A percentile compares a stretch with the other conserved stretches of the same genome.
Evolutionary conservation across 495 filamentous ascomycete genomes (phyloP).

Genomic region (Aspergillus conjunctus): DNA sequence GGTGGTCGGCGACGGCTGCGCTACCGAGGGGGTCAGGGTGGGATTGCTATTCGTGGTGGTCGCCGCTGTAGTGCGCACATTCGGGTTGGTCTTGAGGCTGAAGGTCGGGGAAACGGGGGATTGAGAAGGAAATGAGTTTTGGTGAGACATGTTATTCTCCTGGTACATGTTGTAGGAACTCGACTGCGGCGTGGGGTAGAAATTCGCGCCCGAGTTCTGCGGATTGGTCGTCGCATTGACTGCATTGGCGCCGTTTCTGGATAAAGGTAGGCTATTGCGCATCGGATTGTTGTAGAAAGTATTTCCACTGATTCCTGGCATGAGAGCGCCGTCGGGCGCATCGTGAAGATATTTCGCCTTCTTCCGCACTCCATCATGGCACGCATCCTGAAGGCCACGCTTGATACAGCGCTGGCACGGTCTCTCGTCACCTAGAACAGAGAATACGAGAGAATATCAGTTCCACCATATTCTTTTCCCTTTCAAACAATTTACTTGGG

Average conservation of each 20-base stretch:
- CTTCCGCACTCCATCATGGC: constrained; percentile 94
- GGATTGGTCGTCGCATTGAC: constrained; percentile 26
- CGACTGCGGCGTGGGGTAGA: constrained; percentile 42
- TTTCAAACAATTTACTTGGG: background rate
- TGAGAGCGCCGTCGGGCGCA: constrained; percentile 76
- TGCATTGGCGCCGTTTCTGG: constrained; percentile 37
- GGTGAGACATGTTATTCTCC: constrained; percentile 39
- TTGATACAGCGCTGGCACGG: constrained; percentile 95
- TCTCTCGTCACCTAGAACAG: constrained; percentile 72
- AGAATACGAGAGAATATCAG: constrained; percentile 4
- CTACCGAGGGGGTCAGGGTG: constrained; percentile 35
- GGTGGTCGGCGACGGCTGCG: constrained; percentile 36
- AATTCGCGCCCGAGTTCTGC: constrained; percentile 33
- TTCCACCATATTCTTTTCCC: background rate
- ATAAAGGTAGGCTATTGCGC: constrained; percentile 34
- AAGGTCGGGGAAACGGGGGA: constrained; percentile 72
- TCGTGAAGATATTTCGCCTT: constrained; percentile 99
- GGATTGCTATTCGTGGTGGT: constrained; percentile 10
- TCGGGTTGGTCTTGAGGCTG: constrained; percentile 46
- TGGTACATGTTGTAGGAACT: constrained; percentile 47
- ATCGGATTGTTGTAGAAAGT: constrained; percentile 44
- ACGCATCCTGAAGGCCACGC: constrained; percentile 82
- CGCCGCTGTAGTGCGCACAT: constrained; percentile 40
- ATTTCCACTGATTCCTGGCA: constrained; percentile 58
- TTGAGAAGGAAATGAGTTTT: constrained; percentile 61